A percentile compares a stretch with the other conserved stretches of the same genome.
phyloP scores from a whole-genome alignment of 768 basidiomycete species.

The Pleurotus citrinopileatus region DNA sequence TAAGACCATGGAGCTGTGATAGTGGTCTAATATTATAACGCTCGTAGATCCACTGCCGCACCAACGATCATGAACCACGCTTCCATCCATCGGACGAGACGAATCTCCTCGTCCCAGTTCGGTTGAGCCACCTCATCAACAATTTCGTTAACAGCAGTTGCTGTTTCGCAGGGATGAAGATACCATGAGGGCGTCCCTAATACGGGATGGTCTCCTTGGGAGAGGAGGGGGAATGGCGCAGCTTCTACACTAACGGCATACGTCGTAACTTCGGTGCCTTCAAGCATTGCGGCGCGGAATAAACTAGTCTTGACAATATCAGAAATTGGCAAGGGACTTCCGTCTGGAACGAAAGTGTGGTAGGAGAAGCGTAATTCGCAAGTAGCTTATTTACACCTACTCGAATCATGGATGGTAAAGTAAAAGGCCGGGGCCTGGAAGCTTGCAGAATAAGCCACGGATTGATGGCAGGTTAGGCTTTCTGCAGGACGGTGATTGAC shows the following conservation, averaged over 20 bases:
- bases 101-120: constrained; percentile 26
- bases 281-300: constrained; percentile 48
- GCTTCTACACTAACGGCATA: constrained; percentile 52
- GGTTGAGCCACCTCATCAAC: constrained; percentile 43
- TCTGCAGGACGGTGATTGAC: constrained; percentile 24
- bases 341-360: constrained; percentile 42
- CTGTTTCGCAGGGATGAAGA: constrained; percentile 84
- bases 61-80: constrained; percentile 78
- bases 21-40: constrained; percentile 10
- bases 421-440: constrained; percentile 85
- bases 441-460: constrained; percentile 72
- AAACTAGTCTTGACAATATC: constrained; percentile 57
- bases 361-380: constrained; percentile 9
- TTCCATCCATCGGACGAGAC: constrained; percentile 55
- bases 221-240: constrained; percentile 70
- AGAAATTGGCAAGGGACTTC: constrained; percentile 54
- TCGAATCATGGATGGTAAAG: constrained; percentile 63
- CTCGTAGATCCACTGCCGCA: constrained; percentile 54
- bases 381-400: constrained; percentile 40
- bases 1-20: not conserved
- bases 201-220: constrained; percentile 85
- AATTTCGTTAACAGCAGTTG: constrained; percentile 64
- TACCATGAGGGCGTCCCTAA: constrained; percentile 78
- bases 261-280: constrained; percentile 41
- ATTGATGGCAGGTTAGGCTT: constrained; percentile 53